Base-by-base conservation (phyloP, 768 basidiomycete species). In the Coprinopsis cinerea region DNA sequence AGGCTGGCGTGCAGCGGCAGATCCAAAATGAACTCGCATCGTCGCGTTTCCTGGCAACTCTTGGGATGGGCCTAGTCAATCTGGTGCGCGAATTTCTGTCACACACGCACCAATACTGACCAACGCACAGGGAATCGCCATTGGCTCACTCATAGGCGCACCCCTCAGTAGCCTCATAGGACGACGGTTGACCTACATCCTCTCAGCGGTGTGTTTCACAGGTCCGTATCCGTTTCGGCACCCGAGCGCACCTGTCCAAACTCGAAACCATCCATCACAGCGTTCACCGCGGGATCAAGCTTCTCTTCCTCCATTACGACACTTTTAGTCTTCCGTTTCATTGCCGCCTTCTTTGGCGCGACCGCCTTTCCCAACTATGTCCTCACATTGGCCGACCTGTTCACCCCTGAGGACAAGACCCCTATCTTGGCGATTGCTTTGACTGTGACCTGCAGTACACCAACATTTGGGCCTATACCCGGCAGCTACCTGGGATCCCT, bases 301-400 rank as follows among this genome's bases (percentile, higher is more conserved):
- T 20, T 39, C 7, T 7, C 37, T 39, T 17, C 37, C 9, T 9
- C 11, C 18, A 39, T 39, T 20, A 39, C 37, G 18, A 17, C 37
- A 14, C 18, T 13, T 17, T 17, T 39, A 6, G 37, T 20, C 10
- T 11, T 39, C 18, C 37, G 37, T 14, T 39, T 39, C 37, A 9
- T 13, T 20, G 37, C 37, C 18, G 37, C 37, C 18, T 20, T 45
- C 49, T 9, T 56, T 49, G 30, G 55, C 48, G 24, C 52, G 52
- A 14, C 55, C 41, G 30, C 55, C 52, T 42, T 56, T 32, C 53
- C 55, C n/a, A 56, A 50, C 32, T 56, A 50, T 24, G 49, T 48
- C 26, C 52, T 48, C 14, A 53, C 55, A 3, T 30, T 56, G 1
- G 49, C 55, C 7, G 55, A 56, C 40, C 53, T 56, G 52, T 56